Evolutionary conservation across 2,329 filamentous ascomycete genomes (phyloP), one percentile per base, ranked within the genome.

Genomic region (Botryotinia calthae): DNA sequence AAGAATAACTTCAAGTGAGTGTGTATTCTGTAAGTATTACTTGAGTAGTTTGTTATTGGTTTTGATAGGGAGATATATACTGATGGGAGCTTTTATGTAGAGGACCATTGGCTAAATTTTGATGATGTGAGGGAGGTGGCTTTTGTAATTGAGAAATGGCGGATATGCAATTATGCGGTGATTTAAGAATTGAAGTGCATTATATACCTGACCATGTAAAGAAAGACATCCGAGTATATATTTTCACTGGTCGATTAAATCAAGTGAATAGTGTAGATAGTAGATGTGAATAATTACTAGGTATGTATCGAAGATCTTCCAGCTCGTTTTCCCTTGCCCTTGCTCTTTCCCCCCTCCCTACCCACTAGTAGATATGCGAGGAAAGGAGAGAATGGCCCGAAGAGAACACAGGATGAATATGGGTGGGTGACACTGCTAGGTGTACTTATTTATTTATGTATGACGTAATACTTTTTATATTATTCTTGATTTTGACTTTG

Each of bases 1-100:
- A 99, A 98, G 89, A 95, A 97, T 81, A 80, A 74, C 63, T 82
- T 81, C 68, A 81, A 80, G 78, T 81, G 78, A 81, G 78, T 56
- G 51, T 16, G 42, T 44, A 44, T 44, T 14, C 16, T 14, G 42
- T 51, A 66, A 66, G 64, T 51, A 66, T 25, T 28, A 4, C 48
- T 51, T 7, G 48, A 6, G 48, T 51, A 3, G 7, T n/a, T 4
- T 22, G 7, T 51, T 22, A 1, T 51, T 14, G 51, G 20, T 16
- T 0, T 2, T 0, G 16, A 37, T 37, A 4, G 3, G 16, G 16
- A 20, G 46, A 66, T 54, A 8, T 1, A 54, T 67, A 28, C 46
- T 51, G 14, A 66, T 31, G 20, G 16, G 31, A 22, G 25, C 4
- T 28, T 8, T 40, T 54, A 5, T 42, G 8, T 44, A 67, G 64